Base-by-base conservation (phyloP, 2,329 filamentous ascomycete genomes). In the Kalmusia sp. region DNA sequence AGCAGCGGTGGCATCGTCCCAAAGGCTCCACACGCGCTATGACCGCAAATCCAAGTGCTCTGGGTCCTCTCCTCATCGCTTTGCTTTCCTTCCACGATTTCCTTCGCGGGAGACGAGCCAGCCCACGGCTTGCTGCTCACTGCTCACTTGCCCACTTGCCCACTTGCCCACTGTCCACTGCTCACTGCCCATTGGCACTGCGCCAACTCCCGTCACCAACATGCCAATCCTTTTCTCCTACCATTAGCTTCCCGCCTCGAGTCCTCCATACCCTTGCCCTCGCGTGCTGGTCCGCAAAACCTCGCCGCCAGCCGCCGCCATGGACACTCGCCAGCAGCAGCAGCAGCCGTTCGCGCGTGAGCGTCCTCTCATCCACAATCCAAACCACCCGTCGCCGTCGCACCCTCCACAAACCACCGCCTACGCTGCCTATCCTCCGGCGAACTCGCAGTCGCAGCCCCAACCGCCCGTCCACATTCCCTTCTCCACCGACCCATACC, bases 341-440 rank as follows among this genome's bases (percentile, higher is more conserved):
- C 73, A 75, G 56, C 72, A 73, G 58, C 67, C 69, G 46, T 72
- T 68, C 58, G 63, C 69, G 43, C 72, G 75, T 35, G 76, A 77
- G 30, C 71, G 73, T 49, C 63, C 65, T 46, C 62, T 84, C 49
- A 73, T 84, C 25, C 79, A 79, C 62, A 89, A 89, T 73, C 74
- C 79, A 49, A 84, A 85, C 62, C 87, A 88, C 71, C 74, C 82
- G 62, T 77, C 75, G 21, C 53, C 61, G 7, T 52, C 27, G 15
- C 43, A 19, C 22, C 27, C 27, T 28, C 27, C 27, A 28, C 46
- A 34, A 21, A 9, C 35, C 11, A 44, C 60, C 28, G 55, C 74
- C 9, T 69, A 70, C 35, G 60, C 72, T 33, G 62, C 58, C 61
- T 77, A 76, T 47, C 62, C 72, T 31, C 63, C 74, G 30, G 63